Base-by-base conservation (phyloP, 2,329 filamentous ascomycete species). In the Claviceps africana region DNA sequence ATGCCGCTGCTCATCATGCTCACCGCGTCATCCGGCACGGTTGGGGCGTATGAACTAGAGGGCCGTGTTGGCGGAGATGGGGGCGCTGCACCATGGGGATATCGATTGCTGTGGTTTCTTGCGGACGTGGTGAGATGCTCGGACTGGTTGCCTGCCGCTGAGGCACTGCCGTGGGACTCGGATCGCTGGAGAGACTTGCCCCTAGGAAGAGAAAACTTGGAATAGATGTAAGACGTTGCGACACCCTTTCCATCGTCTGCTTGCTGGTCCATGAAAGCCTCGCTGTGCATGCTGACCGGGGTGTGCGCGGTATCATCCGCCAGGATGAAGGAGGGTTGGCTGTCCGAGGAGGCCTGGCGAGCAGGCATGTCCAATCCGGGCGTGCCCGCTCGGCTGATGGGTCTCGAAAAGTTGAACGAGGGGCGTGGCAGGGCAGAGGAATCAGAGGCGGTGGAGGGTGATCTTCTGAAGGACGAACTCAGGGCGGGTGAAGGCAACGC, bases 401-500 rank as follows among this genome's bases (percentile, higher is more conserved):
- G 93, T 44, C 93, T 79, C 0, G 93, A 97, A 66, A 97, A 97
- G 68, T 98, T 97, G 69, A 94, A 91, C 0, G 86, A 81, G 1
- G 88, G 86, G 17, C 84, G 79, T 13, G 83, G 81, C 37, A 89
- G 62, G 10, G 77, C 76, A 2, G 89, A 95, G 49, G 80, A 79
- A 56, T 95, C 88, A 1, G 91, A 97, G 55, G 82, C 83, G 39
- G 88, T 77, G 0, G 93, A 97, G 2, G 89, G 88, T 1, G 90
- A 95, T 61, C 89, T 79, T 54, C 82, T 79, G 60, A 83, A 78
- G 30, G 80, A 74, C n/a, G 51, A 46, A 17, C 78, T 74, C 53
- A 77, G 67, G 50, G 74, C 76, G 2, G 84, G 83, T 25, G 85
- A 85, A 72, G 47, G 65, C 61, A 57, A 59, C 30, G 65, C 61